These are phyloP conservation scores for Trichoderma lentiforme DNA, from an alignment of 2,329 filamentous ascomycete genomes.

Conservation along the genomic window DNA sequence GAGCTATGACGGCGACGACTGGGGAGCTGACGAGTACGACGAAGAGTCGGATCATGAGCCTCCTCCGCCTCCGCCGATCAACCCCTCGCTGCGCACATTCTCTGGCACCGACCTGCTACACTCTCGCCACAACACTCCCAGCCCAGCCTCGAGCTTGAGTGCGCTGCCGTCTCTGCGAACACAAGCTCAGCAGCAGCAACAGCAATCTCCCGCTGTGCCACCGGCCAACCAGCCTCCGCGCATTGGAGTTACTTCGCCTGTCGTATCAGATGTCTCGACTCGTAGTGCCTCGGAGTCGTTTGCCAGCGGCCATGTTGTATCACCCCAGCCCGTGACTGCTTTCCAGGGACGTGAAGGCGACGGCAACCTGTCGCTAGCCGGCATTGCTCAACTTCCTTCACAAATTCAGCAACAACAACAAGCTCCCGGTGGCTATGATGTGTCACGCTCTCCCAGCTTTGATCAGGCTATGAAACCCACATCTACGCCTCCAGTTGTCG, in stretches of 20 bases:
- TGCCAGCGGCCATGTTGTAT: neutral
- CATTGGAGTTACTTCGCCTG: constrained; percentile 7
- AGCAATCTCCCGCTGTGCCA: constrained; percentile 3
- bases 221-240: neutral
- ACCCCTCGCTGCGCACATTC: constrained; percentile 12
- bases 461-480: constrained; percentile 5
- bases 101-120: constrained; percentile 16
- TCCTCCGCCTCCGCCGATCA: constrained; percentile 17
- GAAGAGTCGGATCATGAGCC: constrained; percentile 39
- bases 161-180: constrained; percentile 7
- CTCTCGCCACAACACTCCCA: constrained; percentile 10
- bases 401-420: constrained; percentile 3
- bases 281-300: constrained; percentile 8
- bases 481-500: constrained; percentile 1
- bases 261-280: constrained; percentile 12
- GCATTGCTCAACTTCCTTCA: constrained; percentile 3
- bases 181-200: neutral
- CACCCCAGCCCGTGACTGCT: constrained; percentile 12
- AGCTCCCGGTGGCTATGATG: neutral
- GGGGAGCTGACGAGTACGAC: constrained; percentile 72
- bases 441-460: constrained; percentile 11
- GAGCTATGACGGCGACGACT: constrained; percentile 90
- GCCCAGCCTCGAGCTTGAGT: constrained; percentile 6
- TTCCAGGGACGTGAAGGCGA: neutral
- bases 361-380: constrained; percentile 7